Evolutionary conservation across 202 grass and related monocot species (phyloP), one percentile per base, ranked within the genome.

Genomic region (Hordeum pubiflorum): DNA sequence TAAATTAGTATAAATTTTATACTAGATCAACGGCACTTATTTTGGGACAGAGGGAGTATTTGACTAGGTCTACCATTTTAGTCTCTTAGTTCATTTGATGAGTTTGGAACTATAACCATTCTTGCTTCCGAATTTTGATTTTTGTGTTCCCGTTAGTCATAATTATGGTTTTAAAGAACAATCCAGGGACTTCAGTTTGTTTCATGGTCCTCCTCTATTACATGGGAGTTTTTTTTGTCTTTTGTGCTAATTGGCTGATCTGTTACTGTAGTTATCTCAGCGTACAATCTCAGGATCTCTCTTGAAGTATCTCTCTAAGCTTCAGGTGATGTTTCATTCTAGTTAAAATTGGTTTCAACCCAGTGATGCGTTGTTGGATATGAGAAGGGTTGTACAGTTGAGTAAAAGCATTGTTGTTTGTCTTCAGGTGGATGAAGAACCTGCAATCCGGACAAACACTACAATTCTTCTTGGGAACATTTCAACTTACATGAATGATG

Each of bases 391-490:
- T 37, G 23, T 76, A 74, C 37, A 61, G 40, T 67, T 73, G 32
- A 27, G 23, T 82, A 75, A 81, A 74, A 62, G 26, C 67, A 85
- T 31, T 18, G 12, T 57, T 92, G 72, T 86, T 17, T 83, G 66
- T 86, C 31, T 83, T 32, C 81, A 99, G 96, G 92, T 99, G 44
- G 96, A 99, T 58, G 96, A 99, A 93, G 96, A 99, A 74, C 91
- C 96, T 44, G 92, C 91, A 82, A 99, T 99, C 82, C 87, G 96
- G 66, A 99, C 96, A 23, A 99, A 99, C 78, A 99, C 96, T 74
- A 99, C 96, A 69, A 99, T 99, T 86, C 90, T 99, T 86, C 87
- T 99, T 63, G 96, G 92, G 79, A 99, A 99, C 75, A 99, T 99
- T 80, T 89, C 92, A 58, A 99, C 74, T 86, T 90, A 93, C 81